Evolutionary conservation across 192 early-diverging fungal genomes (phyloP).

Genomic region (Cetraspora pellucida): DNA sequence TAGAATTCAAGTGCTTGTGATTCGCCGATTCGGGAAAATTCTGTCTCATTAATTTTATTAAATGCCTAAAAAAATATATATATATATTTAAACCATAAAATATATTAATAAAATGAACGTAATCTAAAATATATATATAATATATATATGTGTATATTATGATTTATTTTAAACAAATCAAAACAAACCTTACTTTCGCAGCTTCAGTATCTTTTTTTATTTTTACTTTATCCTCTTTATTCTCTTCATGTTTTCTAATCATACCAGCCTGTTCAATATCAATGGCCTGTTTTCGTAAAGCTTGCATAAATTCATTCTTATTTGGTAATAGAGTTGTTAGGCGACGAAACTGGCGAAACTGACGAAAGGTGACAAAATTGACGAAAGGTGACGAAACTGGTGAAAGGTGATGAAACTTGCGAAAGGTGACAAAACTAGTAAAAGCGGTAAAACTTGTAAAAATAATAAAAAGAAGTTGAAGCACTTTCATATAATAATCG

Average conservation of each 20-base stretch:
- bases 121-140: background rate
- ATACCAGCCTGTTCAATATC: background rate
- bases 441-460: no score
- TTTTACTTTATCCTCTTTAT: slow-evolving; percentile 7
- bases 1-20: slow-evolving; percentile 17
- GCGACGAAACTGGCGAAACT: no score
- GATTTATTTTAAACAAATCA: background rate
- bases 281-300: background rate
- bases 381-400: no score
- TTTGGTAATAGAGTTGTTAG: no score
- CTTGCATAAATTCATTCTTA: slow-evolving; percentile 22
- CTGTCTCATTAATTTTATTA: background rate
- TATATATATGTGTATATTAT: background rate
- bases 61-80: slow-evolving; percentile 13
- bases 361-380: no score
- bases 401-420: no score
- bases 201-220: slow-evolving; percentile 6
- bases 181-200: slow-evolving; percentile 32
- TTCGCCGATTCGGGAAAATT: background rate
- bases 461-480: no score
- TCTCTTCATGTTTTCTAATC: background rate
- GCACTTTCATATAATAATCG: no score
- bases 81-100: background rate
- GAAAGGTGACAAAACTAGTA: no score
- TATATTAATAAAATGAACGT: background rate